Base-by-base conservation (phyloP, 768 basidiomycete species). In the Tubosaeta sp. region DNA sequence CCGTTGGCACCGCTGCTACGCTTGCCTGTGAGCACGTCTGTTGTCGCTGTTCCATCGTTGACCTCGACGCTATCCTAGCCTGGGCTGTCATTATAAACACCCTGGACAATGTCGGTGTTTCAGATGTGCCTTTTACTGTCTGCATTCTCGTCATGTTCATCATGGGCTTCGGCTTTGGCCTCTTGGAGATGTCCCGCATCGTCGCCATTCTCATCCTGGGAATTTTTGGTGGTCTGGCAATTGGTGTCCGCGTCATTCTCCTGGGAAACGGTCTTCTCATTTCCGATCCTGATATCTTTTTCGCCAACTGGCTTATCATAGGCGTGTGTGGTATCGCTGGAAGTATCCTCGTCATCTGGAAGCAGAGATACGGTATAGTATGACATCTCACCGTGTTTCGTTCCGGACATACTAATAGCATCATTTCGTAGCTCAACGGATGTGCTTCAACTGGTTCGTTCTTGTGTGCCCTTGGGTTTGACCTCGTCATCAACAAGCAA, bases 21-120 rank as follows among this genome's bases (percentile, higher is more conserved):
- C 71, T 83, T 6, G 73, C 72, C 46, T 66, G 77, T 81, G 59
- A 52, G 76, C 55, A 36, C 54, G 18, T 21, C 21, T 30, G 46
- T 1, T 54, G 5, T 44, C 30, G 13, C 21, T 12, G 2, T 36
- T 8, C 30, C 36, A 4, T 48, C 32, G 19, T 44, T 44, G 44
- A 49, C 22, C 4, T 41, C 39, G 19, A 18, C 48, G 22, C 29
- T 32, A 16, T 42, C 27, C 9, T 53, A 83, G 83, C 79, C 5
- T 87, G 84, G 84, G 74, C 80, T 7, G 79, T 83, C 11, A 70
- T 87, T 43, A 69, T 81, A 49, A 87, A 83, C 63, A 75, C 80
- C 1, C 64, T 80, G 3, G 68, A 72, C 51, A 66, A 75, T 3
- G 59, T 69, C 7, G 78, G 81, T 19, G 56, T 84, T 11, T 65